Base-by-base conservation (phyloP, 306 rosid species). In the Clitoria ternatea region DNA sequence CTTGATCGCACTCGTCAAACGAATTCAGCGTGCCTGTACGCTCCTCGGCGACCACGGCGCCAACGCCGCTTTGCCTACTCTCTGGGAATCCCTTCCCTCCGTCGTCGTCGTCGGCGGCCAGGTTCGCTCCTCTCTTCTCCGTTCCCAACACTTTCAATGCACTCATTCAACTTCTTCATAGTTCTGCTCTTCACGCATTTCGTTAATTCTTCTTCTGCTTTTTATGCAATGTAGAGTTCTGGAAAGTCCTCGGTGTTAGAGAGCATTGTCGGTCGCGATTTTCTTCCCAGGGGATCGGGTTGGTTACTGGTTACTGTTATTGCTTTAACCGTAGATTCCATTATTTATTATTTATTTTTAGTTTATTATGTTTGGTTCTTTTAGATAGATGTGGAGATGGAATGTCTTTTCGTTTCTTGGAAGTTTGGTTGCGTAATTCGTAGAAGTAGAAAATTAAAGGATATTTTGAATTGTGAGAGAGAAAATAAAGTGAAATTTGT, bases 21-120 rank as follows among this genome's bases (percentile, higher is more conserved):
- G 98, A 45, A 89, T 92, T 23, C 98, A 89, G 80, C 81, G 89
- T 37, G 96, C 92, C 5, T 92, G 98, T 68, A 92, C 96, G 19
- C 77, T 66, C 62, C 95, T 92, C 67, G 96, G 98, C 2, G 96
- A 92, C 83, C 83, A 89, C 80, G 96, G 90, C 30, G 88, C 84
- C 14, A 90, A 86, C 9, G 61, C 61, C 33, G 13, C 94, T 63
- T 82, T 90, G 47, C 81, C 82, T 63, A 85, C 96, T 20, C 87
- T 92, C 20, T 89, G 98, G 96, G 96, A 89, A 54, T 85, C 96
- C 44, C 88, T 89, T 48, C 96, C 96, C 7, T 81, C 98, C 9
- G 95, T 92, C 36, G 98, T 90, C 66, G 98, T 92, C 59, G 96
- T 89, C 68, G 96, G 96, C 22, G 98, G 98, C 52, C 98, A 92